phyloP scores from a whole-genome alignment of 2,329 filamentous ascomycete species.

The Apiospora koreana region DNA sequence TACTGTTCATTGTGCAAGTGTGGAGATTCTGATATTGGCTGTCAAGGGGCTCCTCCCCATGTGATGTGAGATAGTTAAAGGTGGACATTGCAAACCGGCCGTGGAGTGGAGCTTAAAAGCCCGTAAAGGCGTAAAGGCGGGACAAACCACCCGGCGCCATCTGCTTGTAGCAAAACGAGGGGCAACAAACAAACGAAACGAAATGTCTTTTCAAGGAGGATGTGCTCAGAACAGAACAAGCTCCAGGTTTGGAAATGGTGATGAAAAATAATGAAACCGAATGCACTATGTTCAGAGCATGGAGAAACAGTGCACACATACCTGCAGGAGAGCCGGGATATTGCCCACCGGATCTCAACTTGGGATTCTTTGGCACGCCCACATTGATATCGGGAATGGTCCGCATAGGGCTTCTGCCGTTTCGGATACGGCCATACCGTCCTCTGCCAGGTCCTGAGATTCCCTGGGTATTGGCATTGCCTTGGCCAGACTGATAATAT shows the following conservation, averaged over 20 bases:
- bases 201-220: not conserved
- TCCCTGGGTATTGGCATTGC: constrained; percentile 53
- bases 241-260: not conserved
- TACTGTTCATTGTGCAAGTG: not conserved
- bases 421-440: constrained; percentile 70
- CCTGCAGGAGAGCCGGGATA: constrained; percentile 41
- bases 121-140: constrained; percentile 8
- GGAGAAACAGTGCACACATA: constrained; percentile 35
- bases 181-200: not conserved
- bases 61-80: constrained; percentile 10
- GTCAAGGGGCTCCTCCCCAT: not conserved
- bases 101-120: constrained; percentile 1
- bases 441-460: constrained; percentile 86
- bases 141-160: constrained; percentile 3
- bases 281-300: not conserved
- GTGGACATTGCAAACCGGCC: not conserved
- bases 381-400: constrained; percentile 57
- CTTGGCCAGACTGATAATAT: constrained; percentile 46
- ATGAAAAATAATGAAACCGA: not conserved
- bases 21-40: not conserved
- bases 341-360: constrained; percentile 45
- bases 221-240: not conserved
- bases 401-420: constrained; percentile 63
- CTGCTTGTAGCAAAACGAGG: not conserved
- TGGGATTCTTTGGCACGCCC: constrained; percentile 53